Base-by-base conservation (phyloP, 2,329 filamentous ascomycete genomes). In the Exophiala dermatitidis region DNA sequence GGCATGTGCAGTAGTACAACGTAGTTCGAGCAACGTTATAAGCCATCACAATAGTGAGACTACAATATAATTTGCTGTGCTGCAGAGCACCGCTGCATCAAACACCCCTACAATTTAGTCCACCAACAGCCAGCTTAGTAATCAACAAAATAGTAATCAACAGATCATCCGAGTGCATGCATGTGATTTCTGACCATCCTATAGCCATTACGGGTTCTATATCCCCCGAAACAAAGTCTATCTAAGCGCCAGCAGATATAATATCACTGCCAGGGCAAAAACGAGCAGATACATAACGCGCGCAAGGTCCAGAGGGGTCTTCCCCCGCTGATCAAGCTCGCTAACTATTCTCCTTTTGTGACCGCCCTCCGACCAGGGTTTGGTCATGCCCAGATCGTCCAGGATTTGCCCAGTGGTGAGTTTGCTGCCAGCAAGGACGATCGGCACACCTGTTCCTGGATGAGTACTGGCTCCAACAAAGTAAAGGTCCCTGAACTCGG, bases 391-490 rank as follows among this genome's bases (percentile, higher is more conserved):
- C 55, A 64, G 55, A 64, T 72, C 67, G 50, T 67, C 64, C 8
- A 79, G 60, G 3, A 82, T 71, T 66, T 81, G 75, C 61, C 77
- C 76, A 5, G 69, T 72, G 0, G 79, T 78, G 50, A 88, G 75
- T 66, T 82, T 85, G 5, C 82, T 80, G 0, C 85, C 85, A 0
- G 84, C 84, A 6, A 88, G 70, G 29, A 84, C 82, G 52, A 89
- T 86, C 2, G 86, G 86, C 19, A 89, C 85, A 0, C 85, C 85
- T 0, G 85, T 88, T 1, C 86, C 86, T 0, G 86, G 85, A 70
- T 90, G 85, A 19, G 85, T 86, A 63, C 81, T 85, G 1, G 85
- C 85, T 33, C 85, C 85, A 0, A 88, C 86, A 64, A 89, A 88
- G 64, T 87, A 88, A 28, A 83, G 67, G 2, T 73, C 71, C 8